Base-by-base conservation (phyloP, 2,329 filamentous ascomycete species). In the Aureobasidium musti region DNA sequence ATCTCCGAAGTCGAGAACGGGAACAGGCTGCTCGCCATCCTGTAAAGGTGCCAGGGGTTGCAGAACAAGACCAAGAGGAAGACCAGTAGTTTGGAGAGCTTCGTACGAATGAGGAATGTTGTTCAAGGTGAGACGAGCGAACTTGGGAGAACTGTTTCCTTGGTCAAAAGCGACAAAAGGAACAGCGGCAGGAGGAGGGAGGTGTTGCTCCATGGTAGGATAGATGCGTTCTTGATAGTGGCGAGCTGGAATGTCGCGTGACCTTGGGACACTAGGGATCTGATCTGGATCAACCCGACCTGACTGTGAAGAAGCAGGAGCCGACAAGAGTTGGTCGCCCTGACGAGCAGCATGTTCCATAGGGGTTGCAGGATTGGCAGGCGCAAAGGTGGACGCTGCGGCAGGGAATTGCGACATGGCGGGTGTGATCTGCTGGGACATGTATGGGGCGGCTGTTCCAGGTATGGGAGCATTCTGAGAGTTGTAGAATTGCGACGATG, bases 121-220 rank as follows among this genome's bases (percentile, higher is more conserved):
- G 79, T 97, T 99, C 77, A 98, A 82, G 0, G 92, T 97, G 66
- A 99, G 84, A 66, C 95, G 89, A 57, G 92, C 91, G 76, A 91
- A 95, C 78, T 97, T 97, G 39, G 95, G 95, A 17, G 95, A 97
- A 5, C 95, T 89, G 77, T 97, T 99, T 73, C 95, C 95, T 78
- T 99, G 95, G 73, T 99, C 95, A 73, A 89, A 91, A n/a, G 93
- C 91, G 43, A 97, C 90, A 74, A 95, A 98, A 2, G 95, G 92
- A 26, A 95, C 85, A 5, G 90, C 87, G 17, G 93, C 91, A 2
- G 95, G 92, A 54, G 95, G 95, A 13, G 95, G 93, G 2, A 97
- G 84, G 75, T 97, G 92, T 67, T 91, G 91, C 79, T 98, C 94
- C 81, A 98, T 96, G 3, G 95, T 99, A 21, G 94, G 92, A 77